Evolutionary conservation across 768 basidiomycete genomes (phyloP).

Genomic region (Hydnum rufescens): DNA sequence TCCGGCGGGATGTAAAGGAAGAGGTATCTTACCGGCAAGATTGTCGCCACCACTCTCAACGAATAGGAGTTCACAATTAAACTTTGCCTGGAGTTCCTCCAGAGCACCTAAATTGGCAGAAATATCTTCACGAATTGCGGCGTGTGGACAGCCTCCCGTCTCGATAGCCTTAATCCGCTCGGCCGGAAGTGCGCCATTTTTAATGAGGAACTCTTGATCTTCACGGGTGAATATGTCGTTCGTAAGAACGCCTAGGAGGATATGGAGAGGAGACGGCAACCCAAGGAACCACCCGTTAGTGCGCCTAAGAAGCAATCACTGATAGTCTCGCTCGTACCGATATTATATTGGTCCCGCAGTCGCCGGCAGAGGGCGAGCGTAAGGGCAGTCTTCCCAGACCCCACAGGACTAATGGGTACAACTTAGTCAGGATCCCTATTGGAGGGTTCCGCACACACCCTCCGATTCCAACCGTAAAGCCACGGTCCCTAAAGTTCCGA

Average conservation of each 20-base stretch:
- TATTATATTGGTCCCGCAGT: constrained; percentile 70
- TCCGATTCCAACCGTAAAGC: constrained; percentile 95
- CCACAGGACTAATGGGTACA: constrained; percentile 84
- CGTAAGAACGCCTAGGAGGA: constrained; percentile 72
- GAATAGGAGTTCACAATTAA: constrained; percentile 71
- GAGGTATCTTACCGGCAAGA: constrained; percentile 32
- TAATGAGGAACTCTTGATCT: constrained; percentile 94
- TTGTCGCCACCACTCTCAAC: constrained; percentile 97
- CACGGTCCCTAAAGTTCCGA: constrained; percentile 79
- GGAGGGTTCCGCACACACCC: constrained; percentile 35
- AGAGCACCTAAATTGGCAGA: constrained; percentile 92
- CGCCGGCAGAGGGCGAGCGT: constrained; percentile 75
- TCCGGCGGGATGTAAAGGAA: background rate
- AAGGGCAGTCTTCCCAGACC: constrained; percentile 91
- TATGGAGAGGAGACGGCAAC: background rate
- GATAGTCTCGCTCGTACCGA: constrained; percentile 34
- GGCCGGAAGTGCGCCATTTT: constrained; percentile 68
- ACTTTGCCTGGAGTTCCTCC: constrained; percentile 84
- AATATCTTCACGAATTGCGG: constrained; percentile 95
- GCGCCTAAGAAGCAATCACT: background rate
- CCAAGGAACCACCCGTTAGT: background rate
- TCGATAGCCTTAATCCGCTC: constrained; percentile 89
- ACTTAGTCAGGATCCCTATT: too few relatives aligned
- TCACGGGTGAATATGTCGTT: constrained; percentile 99
- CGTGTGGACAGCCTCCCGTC: constrained; percentile 95